Base-by-base conservation (phyloP, 2,329 filamentous ascomycete genomes). In the Aspergillus sp. region DNA sequence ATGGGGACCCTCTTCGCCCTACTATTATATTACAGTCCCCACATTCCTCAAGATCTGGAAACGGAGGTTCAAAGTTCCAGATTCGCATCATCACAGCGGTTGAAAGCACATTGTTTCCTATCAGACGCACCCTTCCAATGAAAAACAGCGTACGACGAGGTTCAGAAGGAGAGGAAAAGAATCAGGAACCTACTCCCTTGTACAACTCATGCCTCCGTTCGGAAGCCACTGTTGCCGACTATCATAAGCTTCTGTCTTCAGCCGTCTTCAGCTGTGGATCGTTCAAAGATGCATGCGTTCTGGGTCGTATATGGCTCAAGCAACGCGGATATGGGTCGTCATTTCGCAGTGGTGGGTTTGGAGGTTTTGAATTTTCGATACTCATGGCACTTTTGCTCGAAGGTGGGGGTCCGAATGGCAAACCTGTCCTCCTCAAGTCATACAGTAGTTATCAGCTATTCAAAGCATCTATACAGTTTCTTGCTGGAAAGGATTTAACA, bases 371-470 rank as follows among this genome's bases (percentile, higher is more conserved):
- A 72, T 98, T 91, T 91, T 84, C 90, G 0, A 78, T 86, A n/a
- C 78, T 95, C 49, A 84, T 93, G 70, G 90, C 93, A 33, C 79
- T 96, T 14, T 79, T 98, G 2, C 80, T 98, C 43, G 87, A 91
- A 72, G 86, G 85, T n/a, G 90, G 90, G 25, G 89, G 87, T 6
- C 83, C 85, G 6, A 88, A 87, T 59, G 89, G 90, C 2, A 84
- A 87, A 62, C 83, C 89, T 2, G 77, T 90, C 6, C 81, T 98
- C 15, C 91, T 92, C 6, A 81, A 85, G 5, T 90, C 90, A 7
- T 89, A 96, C 67, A 96, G 90, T 77, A 90, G 89, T 74, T 95
- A 93, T 23, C 93, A 98, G 74, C 82, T 98, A 45, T 97, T 99
- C 82, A 98, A 97, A 75, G 93, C 91, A 3, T 87, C 88, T 1